phyloP scores from a whole-genome alignment of 768 basidiomycete genomes.

The Termitomyces sp. region DNA sequence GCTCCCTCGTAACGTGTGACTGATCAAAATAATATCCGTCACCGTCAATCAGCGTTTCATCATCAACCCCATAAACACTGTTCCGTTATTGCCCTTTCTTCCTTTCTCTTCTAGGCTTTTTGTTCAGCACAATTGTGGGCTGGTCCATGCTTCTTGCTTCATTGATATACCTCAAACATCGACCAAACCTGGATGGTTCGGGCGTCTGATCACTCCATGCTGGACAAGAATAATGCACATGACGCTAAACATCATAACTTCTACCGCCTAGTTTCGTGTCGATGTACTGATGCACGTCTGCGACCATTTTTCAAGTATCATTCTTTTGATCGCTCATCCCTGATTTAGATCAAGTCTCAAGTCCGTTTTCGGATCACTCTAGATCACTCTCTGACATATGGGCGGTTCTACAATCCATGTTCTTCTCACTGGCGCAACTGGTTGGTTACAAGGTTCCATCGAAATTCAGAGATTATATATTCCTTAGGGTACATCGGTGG shows the following conservation, averaged over 20 bases:
- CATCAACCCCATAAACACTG: background rate
- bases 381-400: background rate
- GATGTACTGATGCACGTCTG: no score
- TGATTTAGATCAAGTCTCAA: background rate
- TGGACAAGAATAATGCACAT: no score
- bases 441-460: constrained; percentile 16
- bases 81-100: background rate
- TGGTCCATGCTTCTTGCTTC: background rate
- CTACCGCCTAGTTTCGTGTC: no score
- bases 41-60: constrained; percentile 10
- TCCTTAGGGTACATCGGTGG: constrained; percentile 51
- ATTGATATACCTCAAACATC: background rate
- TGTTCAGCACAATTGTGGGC: background rate
- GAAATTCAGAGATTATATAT: background rate
- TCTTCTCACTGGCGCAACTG: constrained; percentile 45
- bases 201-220: no score
- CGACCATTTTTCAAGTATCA: background rate
- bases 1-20: constrained; percentile 7
- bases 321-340: background rate
- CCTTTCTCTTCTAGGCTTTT: background rate
- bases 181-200: no score
- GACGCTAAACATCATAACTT: no score
- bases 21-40: constrained; percentile 8
- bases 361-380: background rate
- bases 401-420: constrained; percentile 22